Evolutionary conservation across 2,329 filamentous ascomycete species (phyloP).

Genomic region (Raffaelea ambrosiae): DNA sequence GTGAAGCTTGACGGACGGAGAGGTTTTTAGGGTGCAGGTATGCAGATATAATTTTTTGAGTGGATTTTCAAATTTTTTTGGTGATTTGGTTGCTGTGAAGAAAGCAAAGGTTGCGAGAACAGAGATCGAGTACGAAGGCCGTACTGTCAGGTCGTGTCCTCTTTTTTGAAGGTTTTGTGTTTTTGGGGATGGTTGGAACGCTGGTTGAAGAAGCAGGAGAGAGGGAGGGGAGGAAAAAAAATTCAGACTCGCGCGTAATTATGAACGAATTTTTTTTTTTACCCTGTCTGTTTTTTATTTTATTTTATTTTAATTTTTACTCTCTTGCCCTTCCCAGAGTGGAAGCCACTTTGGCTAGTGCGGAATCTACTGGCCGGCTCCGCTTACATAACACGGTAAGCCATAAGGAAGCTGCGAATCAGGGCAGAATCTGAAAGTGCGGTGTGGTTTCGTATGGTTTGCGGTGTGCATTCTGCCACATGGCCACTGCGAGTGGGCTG

Average conservation of each 20-base stretch:
- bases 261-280: slow-evolving; percentile 9
- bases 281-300: not conserved
- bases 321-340: slow-evolving; percentile 1
- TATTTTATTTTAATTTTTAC: slow-evolving; percentile 6
- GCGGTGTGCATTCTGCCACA: no score
- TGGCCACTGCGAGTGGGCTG: no score
- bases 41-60: slow-evolving; percentile 30
- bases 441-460: no score
- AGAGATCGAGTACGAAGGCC: slow-evolving; percentile 50
- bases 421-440: no score
- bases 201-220: slow-evolving; percentile 24
- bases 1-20: slow-evolving; percentile 11
- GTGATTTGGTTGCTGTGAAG: slow-evolving; percentile 37
- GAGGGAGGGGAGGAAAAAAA: slow-evolving; percentile 10
- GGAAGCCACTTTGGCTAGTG: no score
- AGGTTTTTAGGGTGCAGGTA: slow-evolving; percentile 16
- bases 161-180: slow-evolving; percentile 23
- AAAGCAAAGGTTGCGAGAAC: slow-evolving; percentile 47
- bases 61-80: slow-evolving; percentile 54
- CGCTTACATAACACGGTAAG: no score
- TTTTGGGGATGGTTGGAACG: slow-evolving; percentile 29
- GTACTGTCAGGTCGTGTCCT: slow-evolving; percentile 30
- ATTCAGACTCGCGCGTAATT: slow-evolving; percentile 10
- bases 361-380: no score
- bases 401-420: no score